phyloP scores from a whole-genome alignment of 2,329 filamentous ascomycete species.

The Sclerotiophoma versabilis region DNA sequence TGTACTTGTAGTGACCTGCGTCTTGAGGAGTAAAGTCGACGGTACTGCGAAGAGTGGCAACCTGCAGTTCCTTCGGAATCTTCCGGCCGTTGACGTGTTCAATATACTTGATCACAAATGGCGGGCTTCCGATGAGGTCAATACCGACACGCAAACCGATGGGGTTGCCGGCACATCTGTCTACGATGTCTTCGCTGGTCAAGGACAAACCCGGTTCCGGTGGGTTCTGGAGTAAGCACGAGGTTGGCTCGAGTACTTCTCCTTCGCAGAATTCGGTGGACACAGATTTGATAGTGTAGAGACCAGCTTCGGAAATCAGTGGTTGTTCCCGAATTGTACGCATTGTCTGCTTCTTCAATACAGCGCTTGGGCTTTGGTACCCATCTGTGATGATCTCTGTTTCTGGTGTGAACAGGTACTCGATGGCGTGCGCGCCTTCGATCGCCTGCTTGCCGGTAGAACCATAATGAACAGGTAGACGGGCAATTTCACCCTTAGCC shows the following conservation, averaged over 20 bases:
- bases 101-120: conserved; percentile 83
- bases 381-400: conserved; percentile 72
- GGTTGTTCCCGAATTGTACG: conserved; percentile 70
- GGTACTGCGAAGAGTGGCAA: conserved; percentile 78
- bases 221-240: conserved; percentile 91
- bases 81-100: conserved; percentile 67
- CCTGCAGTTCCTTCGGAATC: conserved; percentile 58
- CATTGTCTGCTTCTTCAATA: conserved; percentile 65
- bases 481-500: conserved; percentile 72
- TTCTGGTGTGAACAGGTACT: conserved; percentile 82
- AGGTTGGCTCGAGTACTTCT: conserved; percentile 90
- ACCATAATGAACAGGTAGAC: conserved; percentile 75
- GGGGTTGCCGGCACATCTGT: conserved; percentile 93
- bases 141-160: conserved; percentile 89
- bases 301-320: conserved; percentile 75
- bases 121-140: conserved; percentile 89
- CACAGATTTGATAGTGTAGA: conserved; percentile 85
- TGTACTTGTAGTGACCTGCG: conserved; percentile 86
- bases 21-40: conserved; percentile 81
- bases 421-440: conserved; percentile 74
- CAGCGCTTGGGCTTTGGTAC: conserved; percentile 67
- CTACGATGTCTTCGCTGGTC: conserved; percentile 80
- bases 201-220: conserved; percentile 82
- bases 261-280: conserved; percentile 83
- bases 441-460: conserved; percentile 65